Conservation (phyloP, 495 filamentous ascomycete genomes). For the Talaromyces proteolyticus region DNA sequence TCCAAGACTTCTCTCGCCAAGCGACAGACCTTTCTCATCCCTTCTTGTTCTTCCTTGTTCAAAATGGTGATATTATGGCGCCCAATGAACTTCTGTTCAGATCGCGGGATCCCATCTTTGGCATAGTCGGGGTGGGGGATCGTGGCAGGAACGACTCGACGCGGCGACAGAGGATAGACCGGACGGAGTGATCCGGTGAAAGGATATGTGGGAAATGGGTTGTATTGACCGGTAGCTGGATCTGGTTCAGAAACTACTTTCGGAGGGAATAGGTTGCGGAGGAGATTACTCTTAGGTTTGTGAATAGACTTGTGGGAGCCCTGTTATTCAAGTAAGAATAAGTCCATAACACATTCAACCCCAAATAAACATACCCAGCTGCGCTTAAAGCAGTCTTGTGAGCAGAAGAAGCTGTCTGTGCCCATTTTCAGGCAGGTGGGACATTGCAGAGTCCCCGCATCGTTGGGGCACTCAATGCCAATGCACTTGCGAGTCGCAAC, state of each 20-base stretch:
- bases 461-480: constrained; percentile 75
- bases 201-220: constrained; percentile 82
- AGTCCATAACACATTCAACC: not conserved
- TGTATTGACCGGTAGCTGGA: constrained; percentile 81
- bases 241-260: constrained; percentile 80
- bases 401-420: constrained; percentile 93
- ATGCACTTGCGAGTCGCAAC: constrained; percentile 62
- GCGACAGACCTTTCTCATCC: constrained; percentile 90
- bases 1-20: constrained; percentile 90
- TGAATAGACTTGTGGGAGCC: constrained; percentile 80
- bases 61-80: constrained; percentile 77
- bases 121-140: constrained; percentile 86
- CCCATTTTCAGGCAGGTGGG: constrained; percentile 88
- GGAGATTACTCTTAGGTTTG: constrained; percentile 75
- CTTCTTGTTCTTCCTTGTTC: constrained; percentile 70
- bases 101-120: constrained; percentile 73
- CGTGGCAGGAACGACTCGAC: constrained; percentile 65
- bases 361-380: constrained; percentile 76
- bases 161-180: constrained; percentile 80
- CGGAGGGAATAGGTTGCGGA: constrained; percentile 60
- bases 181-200: constrained; percentile 80
- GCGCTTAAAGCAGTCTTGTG: constrained; percentile 97
- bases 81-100: constrained; percentile 64
- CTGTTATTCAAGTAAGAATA: constrained; percentile 31
- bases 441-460: constrained; percentile 81